A percentile compares a stretch with the other conserved stretches of the same genome.
Conservation (phyloP, 2,329 filamentous ascomycete genomes). For the Arachnopeziza araneosa region DNA sequence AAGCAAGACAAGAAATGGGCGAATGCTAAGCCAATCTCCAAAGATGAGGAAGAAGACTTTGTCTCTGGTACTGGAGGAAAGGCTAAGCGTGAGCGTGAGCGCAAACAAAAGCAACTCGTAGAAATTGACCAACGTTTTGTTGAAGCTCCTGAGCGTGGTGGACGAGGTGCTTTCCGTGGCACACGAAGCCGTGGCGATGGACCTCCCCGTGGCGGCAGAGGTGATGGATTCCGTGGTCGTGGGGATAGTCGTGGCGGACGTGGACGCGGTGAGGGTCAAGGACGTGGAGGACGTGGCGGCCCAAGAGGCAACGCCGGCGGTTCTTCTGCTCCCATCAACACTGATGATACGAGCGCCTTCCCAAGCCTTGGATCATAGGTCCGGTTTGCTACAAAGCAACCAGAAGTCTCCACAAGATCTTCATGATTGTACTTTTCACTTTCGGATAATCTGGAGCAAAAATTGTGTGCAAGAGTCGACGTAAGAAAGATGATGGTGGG, state of each 20-base stretch:
- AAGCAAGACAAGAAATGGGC: slow-evolving; percentile 92
- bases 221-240: slow-evolving; percentile 42
- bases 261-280: slow-evolving; percentile 44
- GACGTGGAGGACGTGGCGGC: slow-evolving; percentile 38
- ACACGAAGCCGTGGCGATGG: slow-evolving; percentile 42
- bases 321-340: slow-evolving; percentile 37
- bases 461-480: not conserved
- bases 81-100: slow-evolving; percentile 77
- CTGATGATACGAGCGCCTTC: slow-evolving; percentile 46
- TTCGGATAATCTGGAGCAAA: not conserved
- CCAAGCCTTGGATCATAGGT: slow-evolving; percentile 42
- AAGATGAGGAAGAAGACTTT: slow-evolving; percentile 67
- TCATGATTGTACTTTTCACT: not conserved
- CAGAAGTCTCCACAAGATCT: not conserved
- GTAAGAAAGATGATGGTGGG: not conserved
- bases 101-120: slow-evolving; percentile 84
- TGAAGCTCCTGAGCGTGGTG: slow-evolving; percentile 59
- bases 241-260: slow-evolving; percentile 35
- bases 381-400: not conserved
- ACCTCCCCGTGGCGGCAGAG: slow-evolving; percentile 46
- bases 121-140: slow-evolving; percentile 83
- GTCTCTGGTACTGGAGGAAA: slow-evolving; percentile 71
- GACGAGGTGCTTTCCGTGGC: slow-evolving; percentile 34
- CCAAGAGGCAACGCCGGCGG: slow-evolving; percentile 28
- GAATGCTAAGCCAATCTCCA: slow-evolving; percentile 65